Percentiles rank a stretch among this genome's conserved stretches.
These are phyloP conservation scores for Coemansia sp. DNA, from an alignment of 192 early-diverging fungal species.

Conservation along the genomic window DNA sequence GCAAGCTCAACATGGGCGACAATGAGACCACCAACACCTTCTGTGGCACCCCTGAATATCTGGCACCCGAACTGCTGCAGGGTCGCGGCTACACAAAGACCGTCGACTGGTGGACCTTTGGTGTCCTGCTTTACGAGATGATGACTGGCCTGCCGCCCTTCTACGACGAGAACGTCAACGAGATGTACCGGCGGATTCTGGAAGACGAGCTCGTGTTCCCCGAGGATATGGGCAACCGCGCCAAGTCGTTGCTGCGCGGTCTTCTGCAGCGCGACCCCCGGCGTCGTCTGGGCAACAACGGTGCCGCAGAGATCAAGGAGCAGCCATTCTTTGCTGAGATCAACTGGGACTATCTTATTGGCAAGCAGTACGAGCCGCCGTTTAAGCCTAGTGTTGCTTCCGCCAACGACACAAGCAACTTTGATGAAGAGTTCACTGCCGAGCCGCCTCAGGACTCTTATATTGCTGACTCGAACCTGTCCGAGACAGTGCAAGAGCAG, in stretches of 20 bases:
- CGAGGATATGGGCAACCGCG: slow-evolving; percentile 64
- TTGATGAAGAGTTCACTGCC: slow-evolving; percentile 98
- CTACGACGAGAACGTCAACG: slow-evolving; percentile 92
- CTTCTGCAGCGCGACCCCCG: slow-evolving; percentile 79
- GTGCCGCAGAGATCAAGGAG: slow-evolving; percentile 89
- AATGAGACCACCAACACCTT: slow-evolving; percentile 91
- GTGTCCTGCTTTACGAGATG: slow-evolving; percentile 89
- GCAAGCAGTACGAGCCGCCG: slow-evolving; percentile 88
- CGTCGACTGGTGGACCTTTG: slow-evolving; percentile 98
- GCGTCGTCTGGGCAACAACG: slow-evolving; percentile 79
- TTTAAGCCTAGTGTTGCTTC: slow-evolving; percentile 90
- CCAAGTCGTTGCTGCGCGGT: slow-evolving; percentile 63
- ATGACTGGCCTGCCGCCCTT: slow-evolving; percentile 87
- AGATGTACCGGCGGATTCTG: slow-evolving; percentile 93
- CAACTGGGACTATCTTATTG: slow-evolving; percentile 85
- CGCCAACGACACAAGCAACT: slow-evolving; percentile 93
- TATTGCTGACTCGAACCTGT: slow-evolving; percentile 75
- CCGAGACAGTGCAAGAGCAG: slow-evolving; percentile 89
- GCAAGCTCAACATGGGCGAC: slow-evolving; percentile 92
- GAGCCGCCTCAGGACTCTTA: slow-evolving; percentile 88
- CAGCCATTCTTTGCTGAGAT: slow-evolving; percentile 91
- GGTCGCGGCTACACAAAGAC: slow-evolving; percentile 86
- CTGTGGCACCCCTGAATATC: slow-evolving; percentile 98
- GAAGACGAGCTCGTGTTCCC: slow-evolving; percentile 87
- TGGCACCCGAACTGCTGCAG: slow-evolving; percentile 86